A percentile compares a stretch with the other conserved stretches of the same genome.
Evolutionary conservation across 1,284 basidiomycete species (phyloP).

Genomic region (Boletus semigastroideus): DNA sequence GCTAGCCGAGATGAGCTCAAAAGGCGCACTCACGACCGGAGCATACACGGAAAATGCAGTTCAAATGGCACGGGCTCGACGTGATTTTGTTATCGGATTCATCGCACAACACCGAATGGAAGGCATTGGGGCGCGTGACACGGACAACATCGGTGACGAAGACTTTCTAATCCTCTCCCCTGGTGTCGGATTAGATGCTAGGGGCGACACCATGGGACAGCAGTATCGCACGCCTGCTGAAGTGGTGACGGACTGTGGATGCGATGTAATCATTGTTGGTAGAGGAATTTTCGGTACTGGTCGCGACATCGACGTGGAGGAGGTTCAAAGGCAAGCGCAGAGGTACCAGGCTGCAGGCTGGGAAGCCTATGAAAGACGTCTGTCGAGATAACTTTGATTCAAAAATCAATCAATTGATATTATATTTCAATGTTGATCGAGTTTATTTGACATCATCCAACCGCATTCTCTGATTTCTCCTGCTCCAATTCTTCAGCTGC

Average conservation of each 20-base stretch:
- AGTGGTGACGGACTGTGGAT: conserved; percentile 84
- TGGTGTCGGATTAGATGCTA: conserved; percentile 84
- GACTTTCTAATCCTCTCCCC: conserved; percentile 95
- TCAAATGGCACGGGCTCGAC: conserved; percentile 77
- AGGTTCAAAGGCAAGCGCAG: conserved; percentile 72
- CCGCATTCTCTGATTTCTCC: conserved; percentile 30
- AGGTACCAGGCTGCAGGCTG: conserved; percentile 88
- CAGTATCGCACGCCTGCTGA: conserved; percentile 93
- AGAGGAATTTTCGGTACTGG: conserved; percentile 89
- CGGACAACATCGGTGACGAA: conserved; percentile 41
- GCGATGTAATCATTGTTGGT: conserved; percentile 98
- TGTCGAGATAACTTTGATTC: conserved; percentile 13
- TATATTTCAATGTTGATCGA: not conserved
- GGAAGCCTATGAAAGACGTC: conserved; percentile 69
- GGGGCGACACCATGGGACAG: conserved; percentile 91
- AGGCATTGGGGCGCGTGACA: conserved; percentile 46
- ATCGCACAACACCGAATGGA: conserved; percentile 90
- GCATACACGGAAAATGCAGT: conserved; percentile 86
- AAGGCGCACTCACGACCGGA: conserved; percentile 83
- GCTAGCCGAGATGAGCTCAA: conserved; percentile 96
- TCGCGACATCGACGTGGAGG: conserved; percentile 54
- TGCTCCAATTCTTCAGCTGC: conserved; percentile 52
- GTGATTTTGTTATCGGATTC: conserved; percentile 93
- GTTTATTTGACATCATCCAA: conserved; percentile 16
- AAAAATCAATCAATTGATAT: not conserved